A percentile compares a stretch with the other conserved stretches of the same genome.
These are phyloP conservation scores for Lentithecium fluviatile DNA, from an alignment of 495 filamentous ascomycete genomes.

Conservation along the genomic window DNA sequence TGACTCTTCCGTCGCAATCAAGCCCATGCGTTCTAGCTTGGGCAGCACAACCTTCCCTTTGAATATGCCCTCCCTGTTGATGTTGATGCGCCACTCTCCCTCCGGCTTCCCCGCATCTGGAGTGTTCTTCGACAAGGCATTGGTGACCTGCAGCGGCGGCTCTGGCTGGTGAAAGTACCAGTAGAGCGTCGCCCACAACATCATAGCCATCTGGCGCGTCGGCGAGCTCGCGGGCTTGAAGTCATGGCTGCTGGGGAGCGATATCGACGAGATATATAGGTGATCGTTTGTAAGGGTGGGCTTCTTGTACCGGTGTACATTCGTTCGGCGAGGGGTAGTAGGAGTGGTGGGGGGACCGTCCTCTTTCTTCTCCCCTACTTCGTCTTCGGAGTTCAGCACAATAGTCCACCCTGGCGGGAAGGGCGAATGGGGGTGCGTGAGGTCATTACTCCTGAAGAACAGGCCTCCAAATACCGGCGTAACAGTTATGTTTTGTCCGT, in stretches of 20 bases:
- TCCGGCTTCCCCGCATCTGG: slow-evolving; percentile 68
- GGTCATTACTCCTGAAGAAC: slow-evolving; percentile 80
- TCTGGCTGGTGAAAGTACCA: slow-evolving; percentile 93
- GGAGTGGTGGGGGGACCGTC: no score
- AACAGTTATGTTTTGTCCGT: slow-evolving; percentile 79
- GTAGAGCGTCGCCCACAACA: slow-evolving; percentile 90
- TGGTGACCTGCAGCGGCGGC: slow-evolving; percentile 57
- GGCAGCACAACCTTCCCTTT: slow-evolving; percentile 77
- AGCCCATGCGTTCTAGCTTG: slow-evolving; percentile 89
- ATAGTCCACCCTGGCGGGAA: slow-evolving; percentile 89
- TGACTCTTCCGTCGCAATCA: slow-evolving; percentile 74
- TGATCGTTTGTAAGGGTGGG: slow-evolving; percentile 77
- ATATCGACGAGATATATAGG: slow-evolving; percentile 87
- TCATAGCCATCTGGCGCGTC: slow-evolving; percentile 86
- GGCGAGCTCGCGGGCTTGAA: slow-evolving; percentile 77
- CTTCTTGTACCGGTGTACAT: slow-evolving; percentile 62
- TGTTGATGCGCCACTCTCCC: slow-evolving; percentile 83
- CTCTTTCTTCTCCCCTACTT: slow-evolving; percentile 17
- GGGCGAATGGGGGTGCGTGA: slow-evolving; percentile 60
- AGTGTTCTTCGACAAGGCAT: slow-evolving; percentile 61
- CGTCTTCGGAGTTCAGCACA: slow-evolving; percentile 70
- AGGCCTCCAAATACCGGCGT: slow-evolving; percentile 83
- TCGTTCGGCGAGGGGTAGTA: slow-evolving; percentile 27
- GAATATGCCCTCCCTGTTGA: slow-evolving; percentile 83
- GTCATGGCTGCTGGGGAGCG: slow-evolving; percentile 72